Evolutionary conservation across 305 asterid species (phyloP).

Genomic region (Solanum hybrid): DNA sequence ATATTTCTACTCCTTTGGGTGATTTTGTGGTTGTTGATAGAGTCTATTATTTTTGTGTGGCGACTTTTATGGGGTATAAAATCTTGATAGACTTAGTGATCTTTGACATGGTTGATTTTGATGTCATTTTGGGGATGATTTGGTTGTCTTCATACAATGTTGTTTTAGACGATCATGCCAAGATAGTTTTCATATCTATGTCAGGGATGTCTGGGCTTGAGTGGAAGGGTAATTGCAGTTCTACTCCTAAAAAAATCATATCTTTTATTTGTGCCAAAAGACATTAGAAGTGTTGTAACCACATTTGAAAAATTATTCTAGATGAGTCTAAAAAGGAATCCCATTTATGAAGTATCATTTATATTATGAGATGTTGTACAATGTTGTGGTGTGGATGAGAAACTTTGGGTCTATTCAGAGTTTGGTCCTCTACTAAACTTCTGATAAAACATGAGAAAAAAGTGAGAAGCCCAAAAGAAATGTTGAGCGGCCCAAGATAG

Average conservation of each 20-base stretch:
- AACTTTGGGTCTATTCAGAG: no score
- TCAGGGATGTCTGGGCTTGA: not conserved
- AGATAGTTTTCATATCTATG: not conserved
- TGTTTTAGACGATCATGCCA: not conserved
- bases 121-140: not conserved
- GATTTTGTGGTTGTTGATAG: not conserved
- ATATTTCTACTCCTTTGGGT: not conserved
- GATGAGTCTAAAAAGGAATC: not conserved
- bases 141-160: not conserved
- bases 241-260: not conserved
- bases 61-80: not conserved
- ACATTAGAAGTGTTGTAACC: not conserved
- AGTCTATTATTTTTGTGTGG: not conserved
- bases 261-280: not conserved
- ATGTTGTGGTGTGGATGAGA: no score
- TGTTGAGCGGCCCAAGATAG: not conserved
- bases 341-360: not conserved
- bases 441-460: no score
- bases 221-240: not conserved
- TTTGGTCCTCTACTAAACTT: no score
- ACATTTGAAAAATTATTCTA: not conserved
- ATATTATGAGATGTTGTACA: not conserved
- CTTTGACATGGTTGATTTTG: not conserved
- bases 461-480: not conserved
- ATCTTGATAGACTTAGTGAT: not conserved